Conservation (phyloP, 2,329 filamentous ascomycete species). For the Phoma sp. region DNA sequence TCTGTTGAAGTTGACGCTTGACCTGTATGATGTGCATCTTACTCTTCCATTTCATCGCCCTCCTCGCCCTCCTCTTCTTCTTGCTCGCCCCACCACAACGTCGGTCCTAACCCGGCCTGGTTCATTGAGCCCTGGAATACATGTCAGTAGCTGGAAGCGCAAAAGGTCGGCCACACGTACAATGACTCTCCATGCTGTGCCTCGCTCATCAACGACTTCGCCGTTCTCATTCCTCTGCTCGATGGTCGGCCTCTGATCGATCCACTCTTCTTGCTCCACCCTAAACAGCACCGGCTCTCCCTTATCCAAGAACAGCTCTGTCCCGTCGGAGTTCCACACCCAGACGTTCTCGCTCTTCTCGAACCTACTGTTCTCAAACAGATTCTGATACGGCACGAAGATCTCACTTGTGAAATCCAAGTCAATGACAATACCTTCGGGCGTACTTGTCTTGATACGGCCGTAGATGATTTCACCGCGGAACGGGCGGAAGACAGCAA, state of each 20-base stretch:
- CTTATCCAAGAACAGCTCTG: slow-evolving; percentile 83
- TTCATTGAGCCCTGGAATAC: slow-evolving; percentile 53
- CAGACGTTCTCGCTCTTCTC: slow-evolving; percentile 78
- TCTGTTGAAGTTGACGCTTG: no score
- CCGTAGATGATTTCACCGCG: slow-evolving; percentile 91
- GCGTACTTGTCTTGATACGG: slow-evolving; percentile 74
- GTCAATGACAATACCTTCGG: slow-evolving; percentile 76
- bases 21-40: background rate
- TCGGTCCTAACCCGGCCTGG: slow-evolving; percentile 55
- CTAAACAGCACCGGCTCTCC: slow-evolving; percentile 88
- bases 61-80: slow-evolving; percentile 37
- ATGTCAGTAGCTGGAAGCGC: slow-evolving; percentile 9
- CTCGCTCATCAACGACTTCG: slow-evolving; percentile 67
- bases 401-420: slow-evolving; percentile 96
- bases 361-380: slow-evolving; percentile 62
- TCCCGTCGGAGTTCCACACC: slow-evolving; percentile 78
- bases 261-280: slow-evolving; percentile 87
- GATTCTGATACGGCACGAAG: slow-evolving; percentile 64
- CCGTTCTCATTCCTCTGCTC: slow-evolving; percentile 67
- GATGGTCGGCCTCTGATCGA: slow-evolving; percentile 86
- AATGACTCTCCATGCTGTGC: slow-evolving; percentile 73
- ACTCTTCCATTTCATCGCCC: slow-evolving; percentile 26
- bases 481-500: slow-evolving; percentile 94
- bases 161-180: slow-evolving; percentile 30
- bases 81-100: slow-evolving; percentile 53